Percentiles rank a stretch among this genome's conserved stretches.
These are phyloP conservation scores for Fusarium verticillioides DNA, from an alignment of 2,329 filamentous ascomycete genomes.

Conservation along the genomic window DNA sequence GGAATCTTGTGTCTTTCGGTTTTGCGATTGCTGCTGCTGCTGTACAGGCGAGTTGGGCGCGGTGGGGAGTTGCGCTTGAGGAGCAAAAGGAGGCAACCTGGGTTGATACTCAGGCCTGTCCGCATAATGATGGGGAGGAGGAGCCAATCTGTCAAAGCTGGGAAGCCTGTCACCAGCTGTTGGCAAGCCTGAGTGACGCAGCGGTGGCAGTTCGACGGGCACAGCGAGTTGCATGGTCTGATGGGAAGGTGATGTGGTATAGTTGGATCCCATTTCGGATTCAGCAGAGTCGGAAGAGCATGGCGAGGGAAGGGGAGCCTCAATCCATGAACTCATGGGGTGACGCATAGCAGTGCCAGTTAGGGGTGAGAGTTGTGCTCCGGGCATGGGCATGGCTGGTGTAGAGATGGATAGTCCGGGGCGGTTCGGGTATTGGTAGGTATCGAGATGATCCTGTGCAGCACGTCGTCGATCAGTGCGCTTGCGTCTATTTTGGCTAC, in stretches of 20 bases:
- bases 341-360: constrained; percentile 38
- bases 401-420: constrained; percentile 46
- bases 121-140: constrained; percentile 13
- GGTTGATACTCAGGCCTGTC: constrained; percentile 24
- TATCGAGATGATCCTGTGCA: constrained; percentile 36
- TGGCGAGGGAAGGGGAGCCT: constrained; percentile 52
- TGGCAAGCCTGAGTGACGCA: constrained; percentile 27
- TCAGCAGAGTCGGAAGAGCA: constrained; percentile 61
- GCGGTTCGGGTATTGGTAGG: constrained; percentile 40
- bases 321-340: constrained; percentile 38
- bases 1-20: constrained; percentile 34
- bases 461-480: constrained; percentile 58
- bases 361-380: constrained; percentile 28
- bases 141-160: constrained; percentile 39
- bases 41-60: constrained; percentile 45
- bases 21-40: constrained; percentile 31
- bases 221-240: constrained; percentile 50
- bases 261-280: constrained; percentile 74
- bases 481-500: constrained; percentile 83
- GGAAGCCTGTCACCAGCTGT: constrained; percentile 44
- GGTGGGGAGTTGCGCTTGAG: constrained; percentile 42
- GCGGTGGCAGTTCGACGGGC: constrained; percentile 56
- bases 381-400: constrained; percentile 25
- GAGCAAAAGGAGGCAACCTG: constrained; percentile 20
- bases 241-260: constrained; percentile 67